These are phyloP conservation scores for Pleurotus sapidus DNA, from an alignment of 768 basidiomycete genomes.

Conservation along the genomic window DNA sequence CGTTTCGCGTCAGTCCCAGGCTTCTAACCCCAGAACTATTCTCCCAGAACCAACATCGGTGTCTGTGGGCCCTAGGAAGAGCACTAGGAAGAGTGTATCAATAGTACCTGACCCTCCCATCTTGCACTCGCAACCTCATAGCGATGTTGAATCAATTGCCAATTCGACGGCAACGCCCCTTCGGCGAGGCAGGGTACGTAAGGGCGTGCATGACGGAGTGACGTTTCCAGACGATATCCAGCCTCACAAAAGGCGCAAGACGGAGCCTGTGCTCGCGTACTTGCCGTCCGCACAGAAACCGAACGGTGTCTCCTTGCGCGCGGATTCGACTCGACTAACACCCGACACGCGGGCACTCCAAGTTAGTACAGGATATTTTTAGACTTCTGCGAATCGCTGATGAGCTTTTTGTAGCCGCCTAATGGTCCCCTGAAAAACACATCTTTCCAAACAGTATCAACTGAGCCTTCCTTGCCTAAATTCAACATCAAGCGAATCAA, in stretches of 20 bases:
- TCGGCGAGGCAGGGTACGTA: not conserved
- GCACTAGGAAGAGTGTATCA: too few relatives aligned
- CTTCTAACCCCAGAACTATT: too few relatives aligned
- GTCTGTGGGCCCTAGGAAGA: too few relatives aligned
- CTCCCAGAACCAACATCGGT: too few relatives aligned
- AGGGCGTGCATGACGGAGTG: conserved; percentile 1
- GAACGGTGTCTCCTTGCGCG: not conserved
- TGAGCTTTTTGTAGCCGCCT: not conserved
- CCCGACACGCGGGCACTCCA: not conserved
- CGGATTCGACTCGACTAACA: not conserved
- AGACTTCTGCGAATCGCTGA: not conserved
- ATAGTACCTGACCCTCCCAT: conserved; percentile 1
- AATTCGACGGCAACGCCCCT: not conserved
- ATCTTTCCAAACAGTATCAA: not conserved
- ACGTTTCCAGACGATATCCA: conserved; percentile 5
- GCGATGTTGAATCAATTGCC: not conserved
- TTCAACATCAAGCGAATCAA: conserved; percentile 60
- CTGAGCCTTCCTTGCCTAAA: conserved; percentile 3
- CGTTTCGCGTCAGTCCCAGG: too few relatives aligned
- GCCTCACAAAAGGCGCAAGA: conserved; percentile 23
- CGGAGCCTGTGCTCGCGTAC: conserved; percentile 2
- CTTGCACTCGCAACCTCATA: not conserved
- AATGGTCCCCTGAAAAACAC: too few relatives aligned
- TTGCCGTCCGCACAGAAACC: not conserved
- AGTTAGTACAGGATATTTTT: not conserved